phyloP scores from a whole-genome alignment of 1,284 basidiomycete species.

The Irpex lacteus region DNA sequence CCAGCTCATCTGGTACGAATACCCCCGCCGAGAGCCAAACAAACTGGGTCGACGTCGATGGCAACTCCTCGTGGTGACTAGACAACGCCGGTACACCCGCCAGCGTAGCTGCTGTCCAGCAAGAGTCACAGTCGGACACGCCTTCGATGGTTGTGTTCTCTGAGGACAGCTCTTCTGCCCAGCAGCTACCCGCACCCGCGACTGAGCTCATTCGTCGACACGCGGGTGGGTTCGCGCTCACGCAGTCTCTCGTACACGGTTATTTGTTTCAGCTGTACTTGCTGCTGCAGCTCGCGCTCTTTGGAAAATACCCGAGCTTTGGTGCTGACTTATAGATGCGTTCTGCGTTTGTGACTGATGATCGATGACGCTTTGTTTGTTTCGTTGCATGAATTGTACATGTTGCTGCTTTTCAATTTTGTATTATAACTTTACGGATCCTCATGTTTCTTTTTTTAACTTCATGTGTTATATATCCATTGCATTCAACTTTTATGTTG shows the following conservation, averaged over 20 bases:
- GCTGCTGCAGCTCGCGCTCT: slow-evolving; percentile 27
- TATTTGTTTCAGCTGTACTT: slow-evolving; percentile 54
- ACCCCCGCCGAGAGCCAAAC: slow-evolving; percentile 23
- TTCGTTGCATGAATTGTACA: not conserved
- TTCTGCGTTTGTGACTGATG: not conserved
- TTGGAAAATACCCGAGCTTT: slow-evolving; percentile 4
- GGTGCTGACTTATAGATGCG: not conserved
- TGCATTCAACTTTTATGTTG: not conserved
- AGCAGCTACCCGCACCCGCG: not conserved
- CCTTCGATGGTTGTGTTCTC: not conserved
- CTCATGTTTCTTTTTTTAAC: not conserved
- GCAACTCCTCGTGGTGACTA: slow-evolving; percentile 20
- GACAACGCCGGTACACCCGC: not conserved
- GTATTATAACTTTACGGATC: not conserved
- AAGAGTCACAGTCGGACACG: not conserved
- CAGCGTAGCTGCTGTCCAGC: not conserved
- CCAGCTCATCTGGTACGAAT: slow-evolving; percentile 24
- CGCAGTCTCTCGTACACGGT: slow-evolving; percentile 44
- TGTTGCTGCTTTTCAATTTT: not conserved
- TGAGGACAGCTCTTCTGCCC: not conserved
- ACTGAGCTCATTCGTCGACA: slow-evolving; percentile 33
- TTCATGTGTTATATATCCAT: not conserved
- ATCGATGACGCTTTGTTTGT: not conserved
- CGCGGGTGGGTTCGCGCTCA: slow-evolving; percentile 38
- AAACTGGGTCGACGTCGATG: slow-evolving; percentile 20